These are phyloP conservation scores for Colletotrichum tropicicola DNA, from an alignment of 2,329 filamentous ascomycete genomes.

Conservation along the genomic window DNA sequence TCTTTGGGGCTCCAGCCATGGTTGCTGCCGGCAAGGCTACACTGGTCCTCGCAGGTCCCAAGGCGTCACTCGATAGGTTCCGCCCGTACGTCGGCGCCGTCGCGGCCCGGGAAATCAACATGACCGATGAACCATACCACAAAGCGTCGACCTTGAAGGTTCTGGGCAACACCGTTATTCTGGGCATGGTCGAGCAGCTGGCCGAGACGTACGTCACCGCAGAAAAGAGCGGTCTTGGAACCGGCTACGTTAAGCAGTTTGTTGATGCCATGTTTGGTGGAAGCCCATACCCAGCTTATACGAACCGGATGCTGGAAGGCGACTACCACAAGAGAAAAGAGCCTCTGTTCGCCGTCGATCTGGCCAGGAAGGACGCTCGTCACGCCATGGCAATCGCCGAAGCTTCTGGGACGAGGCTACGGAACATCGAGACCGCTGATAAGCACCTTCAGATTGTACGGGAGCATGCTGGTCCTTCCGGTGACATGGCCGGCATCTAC, in stretches of 20 bases:
- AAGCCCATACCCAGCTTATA: constrained; percentile 75
- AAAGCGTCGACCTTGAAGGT: constrained; percentile 80
- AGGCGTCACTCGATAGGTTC: constrained; percentile 67
- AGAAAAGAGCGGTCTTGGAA: constrained; percentile 82
- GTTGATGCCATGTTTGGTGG: constrained; percentile 80
- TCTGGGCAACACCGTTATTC: constrained; percentile 85
- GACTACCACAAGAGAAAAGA: constrained; percentile 81
- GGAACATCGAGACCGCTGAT: constrained; percentile 73
- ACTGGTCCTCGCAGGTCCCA: constrained; percentile 76
- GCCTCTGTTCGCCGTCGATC: constrained; percentile 84
- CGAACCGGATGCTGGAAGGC: constrained; percentile 75
- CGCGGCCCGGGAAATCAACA: constrained; percentile 76
- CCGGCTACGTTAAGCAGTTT: constrained; percentile 74
- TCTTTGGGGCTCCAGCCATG: constrained; percentile 78
- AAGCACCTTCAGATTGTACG: constrained; percentile 75
- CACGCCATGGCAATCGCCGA: constrained; percentile 77
- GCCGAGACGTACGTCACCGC: constrained; percentile 82
- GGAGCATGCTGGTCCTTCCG: constrained; percentile 71
- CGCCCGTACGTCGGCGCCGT: constrained; percentile 78
- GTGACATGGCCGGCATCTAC: constrained; percentile 86
- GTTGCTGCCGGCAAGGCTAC: constrained; percentile 77
- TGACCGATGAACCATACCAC: constrained; percentile 73
- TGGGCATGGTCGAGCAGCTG: constrained; percentile 83
- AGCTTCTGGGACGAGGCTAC: constrained; percentile 68
- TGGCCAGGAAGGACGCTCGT: constrained; percentile 83